phyloP scores from a whole-genome alignment of 495 filamentous ascomycete species.

The Aspergillus campestris region DNA sequence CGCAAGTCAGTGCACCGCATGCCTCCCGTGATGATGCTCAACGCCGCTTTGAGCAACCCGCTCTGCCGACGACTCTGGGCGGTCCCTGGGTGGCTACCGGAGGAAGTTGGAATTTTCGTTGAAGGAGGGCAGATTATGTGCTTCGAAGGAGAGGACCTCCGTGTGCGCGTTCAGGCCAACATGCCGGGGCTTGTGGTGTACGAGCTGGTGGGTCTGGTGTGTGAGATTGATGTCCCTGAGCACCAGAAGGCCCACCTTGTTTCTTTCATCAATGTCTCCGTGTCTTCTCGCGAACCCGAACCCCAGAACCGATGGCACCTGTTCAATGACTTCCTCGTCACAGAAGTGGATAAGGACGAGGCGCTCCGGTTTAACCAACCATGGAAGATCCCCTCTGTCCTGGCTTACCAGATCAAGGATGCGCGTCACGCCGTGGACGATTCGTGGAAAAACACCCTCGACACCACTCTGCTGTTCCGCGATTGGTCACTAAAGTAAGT shows the following conservation, averaged over 20 bases:
- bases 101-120: conserved; percentile 81
- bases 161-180: conserved; percentile 47
- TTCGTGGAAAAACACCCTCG: conserved; percentile 74
- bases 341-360: conserved; percentile 67
- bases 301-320: conserved; percentile 71
- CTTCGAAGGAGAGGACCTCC: conserved; percentile 78
- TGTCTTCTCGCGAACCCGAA: conserved; percentile 51
- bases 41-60: conserved; percentile 61
- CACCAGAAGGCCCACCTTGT: conserved; percentile 86
- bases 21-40: conserved; percentile 76
- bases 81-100: conserved; percentile 80
- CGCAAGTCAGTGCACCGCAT: conserved; percentile 71
- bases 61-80: conserved; percentile 77
- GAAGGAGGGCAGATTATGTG: conserved; percentile 78
- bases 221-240: conserved; percentile 76
- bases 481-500: conserved; percentile 58
- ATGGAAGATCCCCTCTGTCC: conserved; percentile 85
- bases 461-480: conserved; percentile 74
- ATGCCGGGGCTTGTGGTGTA: conserved; percentile 67
- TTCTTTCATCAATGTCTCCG: conserved; percentile 77
- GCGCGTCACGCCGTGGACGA: conserved; percentile 70
- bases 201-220: conserved; percentile 82
- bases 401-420: conserved; percentile 74
- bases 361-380: conserved; percentile 77
- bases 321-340: conserved; percentile 95